These are phyloP conservation scores for Podaxis rugospora DNA, from an alignment of 768 basidiomycete species.

Conservation along the genomic window DNA sequence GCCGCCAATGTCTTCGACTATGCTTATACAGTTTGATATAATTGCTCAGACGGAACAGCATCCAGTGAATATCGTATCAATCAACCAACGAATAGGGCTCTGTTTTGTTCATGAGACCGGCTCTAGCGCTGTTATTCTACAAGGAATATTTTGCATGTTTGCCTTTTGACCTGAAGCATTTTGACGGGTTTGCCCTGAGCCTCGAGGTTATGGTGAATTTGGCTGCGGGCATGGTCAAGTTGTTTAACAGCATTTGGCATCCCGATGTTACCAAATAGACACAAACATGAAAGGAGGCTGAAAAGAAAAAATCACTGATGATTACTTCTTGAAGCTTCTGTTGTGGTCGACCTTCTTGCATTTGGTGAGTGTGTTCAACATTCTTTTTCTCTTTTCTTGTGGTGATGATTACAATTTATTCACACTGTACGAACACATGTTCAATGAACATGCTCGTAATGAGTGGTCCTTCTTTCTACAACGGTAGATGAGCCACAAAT, in stretches of 20 bases:
- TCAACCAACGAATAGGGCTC: too few relatives aligned
- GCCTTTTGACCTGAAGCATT: too few relatives aligned
- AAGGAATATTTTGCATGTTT: too few relatives aligned
- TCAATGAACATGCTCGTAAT: constrained; percentile 36
- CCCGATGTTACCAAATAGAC: neutral
- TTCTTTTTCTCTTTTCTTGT: constrained; percentile 13
- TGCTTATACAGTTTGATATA: too few relatives aligned
- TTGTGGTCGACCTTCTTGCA: neutral
- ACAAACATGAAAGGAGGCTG: neutral
- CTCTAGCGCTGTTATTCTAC: too few relatives aligned
- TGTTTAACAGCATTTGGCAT: neutral
- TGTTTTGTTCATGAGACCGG: too few relatives aligned
- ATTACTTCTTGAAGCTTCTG: neutral
- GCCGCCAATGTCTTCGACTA: neutral
- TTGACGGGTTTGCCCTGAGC: neutral
- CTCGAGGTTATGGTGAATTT: neutral
- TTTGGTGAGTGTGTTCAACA: constrained; percentile 20
- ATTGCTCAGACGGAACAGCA: too few relatives aligned
- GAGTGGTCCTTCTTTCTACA: constrained; percentile 60
- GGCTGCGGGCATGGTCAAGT: neutral
- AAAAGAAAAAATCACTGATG: neutral
- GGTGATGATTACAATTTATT: constrained; percentile 57
- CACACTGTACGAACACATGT: constrained; percentile 70
- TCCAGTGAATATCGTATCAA: too few relatives aligned
- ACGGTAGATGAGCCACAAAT: constrained; percentile 71